Conservation (phyloP, 2,329 filamentous ascomycete species). For the Aureobasidium sp. region DNA sequence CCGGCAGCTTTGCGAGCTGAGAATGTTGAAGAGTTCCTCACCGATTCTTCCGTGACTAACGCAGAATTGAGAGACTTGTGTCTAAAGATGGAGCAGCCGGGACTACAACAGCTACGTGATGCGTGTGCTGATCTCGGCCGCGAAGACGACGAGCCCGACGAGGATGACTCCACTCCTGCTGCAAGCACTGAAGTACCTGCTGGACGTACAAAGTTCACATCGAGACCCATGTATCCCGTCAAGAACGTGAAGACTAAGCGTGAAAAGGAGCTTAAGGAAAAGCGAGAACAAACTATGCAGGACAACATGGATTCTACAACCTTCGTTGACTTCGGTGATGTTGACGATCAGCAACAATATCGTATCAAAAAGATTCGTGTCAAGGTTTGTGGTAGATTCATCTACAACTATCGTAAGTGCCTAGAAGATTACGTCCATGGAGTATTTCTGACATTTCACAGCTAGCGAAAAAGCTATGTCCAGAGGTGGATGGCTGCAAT, state of each 20-base stretch:
- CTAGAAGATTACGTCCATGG: neutral
- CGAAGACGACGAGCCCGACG: constrained; percentile 26
- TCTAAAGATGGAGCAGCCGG: constrained; percentile 40
- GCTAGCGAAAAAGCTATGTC: constrained; percentile 37
- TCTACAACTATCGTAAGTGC: constrained; percentile 40
- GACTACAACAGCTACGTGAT: constrained; percentile 41
- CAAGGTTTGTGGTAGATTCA: constrained; percentile 39
- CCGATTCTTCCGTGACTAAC: constrained; percentile 32
- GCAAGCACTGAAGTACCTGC: neutral
- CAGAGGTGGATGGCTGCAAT: constrained; percentile 41
- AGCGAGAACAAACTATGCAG: neutral
- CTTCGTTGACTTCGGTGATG: constrained; percentile 29
- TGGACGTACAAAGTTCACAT: constrained; percentile 8
- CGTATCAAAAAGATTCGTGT: constrained; percentile 34
- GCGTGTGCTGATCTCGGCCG: constrained; percentile 43
- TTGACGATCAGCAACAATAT: constrained; percentile 26
- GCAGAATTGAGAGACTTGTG: constrained; percentile 40
- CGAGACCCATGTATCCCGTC: constrained; percentile 5
- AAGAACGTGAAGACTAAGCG: constrained; percentile 20
- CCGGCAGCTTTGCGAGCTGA: constrained; percentile 36
- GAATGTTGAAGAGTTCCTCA: constrained; percentile 39
- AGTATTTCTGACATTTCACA: neutral
- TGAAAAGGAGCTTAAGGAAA: constrained; percentile 23
- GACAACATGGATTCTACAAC: constrained; percentile 15
- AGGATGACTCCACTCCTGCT: constrained; percentile 20